Evolutionary conservation across 768 basidiomycete species (phyloP).

Genomic region (Lactarius trivialis): DNA sequence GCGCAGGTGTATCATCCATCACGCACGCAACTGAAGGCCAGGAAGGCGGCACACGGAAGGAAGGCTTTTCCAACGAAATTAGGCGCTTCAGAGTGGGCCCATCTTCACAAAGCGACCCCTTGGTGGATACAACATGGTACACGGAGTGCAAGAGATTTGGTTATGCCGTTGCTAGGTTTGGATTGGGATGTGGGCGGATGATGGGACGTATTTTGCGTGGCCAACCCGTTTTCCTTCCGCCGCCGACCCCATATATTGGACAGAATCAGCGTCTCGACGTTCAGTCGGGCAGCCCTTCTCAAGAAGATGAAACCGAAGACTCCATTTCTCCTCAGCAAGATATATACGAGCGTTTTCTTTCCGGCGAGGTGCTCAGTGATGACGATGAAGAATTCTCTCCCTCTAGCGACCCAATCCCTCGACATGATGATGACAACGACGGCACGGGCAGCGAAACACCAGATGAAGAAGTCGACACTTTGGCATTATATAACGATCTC

Average conservation of each 20-base stretch:
- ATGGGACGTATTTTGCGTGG: constrained; percentile 17
- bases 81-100: constrained; percentile 34
- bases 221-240: constrained; percentile 7
- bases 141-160: constrained; percentile 30
- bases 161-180: constrained; percentile 11
- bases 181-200: constrained; percentile 12
- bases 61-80: constrained; percentile 49
- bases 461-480: constrained; percentile 32
- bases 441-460: background rate
- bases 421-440: constrained; percentile 20
- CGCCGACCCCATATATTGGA: background rate
- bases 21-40: constrained; percentile 28
- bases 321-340: constrained; percentile 31
- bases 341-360: constrained; percentile 51
- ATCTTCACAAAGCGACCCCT: constrained; percentile 34
- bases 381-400: constrained; percentile 40
- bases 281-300: background rate
- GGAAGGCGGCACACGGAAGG: constrained; percentile 26
- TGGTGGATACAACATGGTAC: constrained; percentile 37
- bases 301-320: constrained; percentile 18
- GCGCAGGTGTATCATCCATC: constrained; percentile 38
- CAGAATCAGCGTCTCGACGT: background rate
- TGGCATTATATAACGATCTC: constrained; percentile 52
- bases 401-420: background rate
- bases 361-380: constrained; percentile 49